These are phyloP conservation scores for Aspergillus brasiliensis DNA, from an alignment of 2,329 filamentous ascomycete genomes.

Conservation along the genomic window DNA sequence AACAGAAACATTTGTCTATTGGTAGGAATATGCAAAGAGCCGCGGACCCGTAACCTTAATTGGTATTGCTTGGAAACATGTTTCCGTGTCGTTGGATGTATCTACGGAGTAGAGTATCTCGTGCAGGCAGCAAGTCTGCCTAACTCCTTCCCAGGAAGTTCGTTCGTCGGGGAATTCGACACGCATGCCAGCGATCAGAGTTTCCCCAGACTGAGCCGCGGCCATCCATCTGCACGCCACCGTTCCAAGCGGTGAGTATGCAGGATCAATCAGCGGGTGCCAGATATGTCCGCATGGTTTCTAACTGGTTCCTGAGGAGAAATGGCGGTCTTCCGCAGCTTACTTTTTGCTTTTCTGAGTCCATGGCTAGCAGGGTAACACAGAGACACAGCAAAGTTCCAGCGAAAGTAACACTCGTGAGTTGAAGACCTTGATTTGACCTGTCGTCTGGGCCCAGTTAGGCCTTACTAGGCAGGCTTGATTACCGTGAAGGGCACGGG, in stretches of 20 bases:
- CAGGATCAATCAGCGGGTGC: neutral
- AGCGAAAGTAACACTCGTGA: neutral
- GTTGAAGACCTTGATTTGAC: conserved; percentile 1
- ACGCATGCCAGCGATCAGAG: neutral
- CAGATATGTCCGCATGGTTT: neutral
- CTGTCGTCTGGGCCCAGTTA: neutral
- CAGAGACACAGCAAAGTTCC: neutral
- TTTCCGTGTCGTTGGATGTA: neutral
- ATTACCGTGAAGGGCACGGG: neutral
- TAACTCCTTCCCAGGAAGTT: neutral
- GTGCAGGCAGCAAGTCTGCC: neutral
- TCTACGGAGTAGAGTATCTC: neutral
- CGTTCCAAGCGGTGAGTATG: neutral
- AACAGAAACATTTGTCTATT: neutral
- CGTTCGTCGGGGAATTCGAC: neutral
- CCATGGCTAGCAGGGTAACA: neutral
- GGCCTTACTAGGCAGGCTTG: neutral
- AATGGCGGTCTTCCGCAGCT: neutral
- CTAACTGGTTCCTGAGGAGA: neutral
- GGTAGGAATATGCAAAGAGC: conserved; percentile 6
- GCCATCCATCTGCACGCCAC: neutral
- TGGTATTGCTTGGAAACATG: neutral
- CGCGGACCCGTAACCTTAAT: neutral
- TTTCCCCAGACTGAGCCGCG: neutral
- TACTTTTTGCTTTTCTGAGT: neutral